phyloP scores from a whole-genome alignment of 371 early-diverging fungal genomes.

The Actinomortierella wolfii region DNA sequence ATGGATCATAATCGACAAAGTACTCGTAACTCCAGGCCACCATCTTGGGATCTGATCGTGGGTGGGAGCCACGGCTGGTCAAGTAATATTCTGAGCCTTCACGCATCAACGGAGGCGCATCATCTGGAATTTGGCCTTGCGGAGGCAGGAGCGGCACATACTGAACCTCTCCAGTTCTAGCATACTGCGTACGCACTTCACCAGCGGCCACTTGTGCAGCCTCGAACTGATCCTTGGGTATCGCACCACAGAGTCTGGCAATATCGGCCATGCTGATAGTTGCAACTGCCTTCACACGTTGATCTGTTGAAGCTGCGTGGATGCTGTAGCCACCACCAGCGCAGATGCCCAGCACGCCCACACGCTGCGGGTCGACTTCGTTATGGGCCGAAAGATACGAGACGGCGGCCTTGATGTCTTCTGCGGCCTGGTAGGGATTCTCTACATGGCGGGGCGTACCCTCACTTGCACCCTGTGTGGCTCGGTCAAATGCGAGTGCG shows the following conservation, averaged over 20 bases:
- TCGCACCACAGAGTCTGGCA: slow-evolving; percentile 10
- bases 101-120: slow-evolving; percentile 8
- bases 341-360: slow-evolving; percentile 36
- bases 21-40: slow-evolving; percentile 22
- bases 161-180: slow-evolving; percentile 16
- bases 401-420: slow-evolving; percentile 31
- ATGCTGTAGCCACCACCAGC: slow-evolving; percentile 37
- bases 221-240: slow-evolving; percentile 9
- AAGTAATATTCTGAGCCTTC: slow-evolving; percentile 37
- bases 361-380: slow-evolving; percentile 16
- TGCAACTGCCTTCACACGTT: slow-evolving; percentile 27
- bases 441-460: slow-evolving; percentile 25
- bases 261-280: slow-evolving; percentile 17
- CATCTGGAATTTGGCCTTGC: not conserved
- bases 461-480: slow-evolving; percentile 25
- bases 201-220: slow-evolving; percentile 8
- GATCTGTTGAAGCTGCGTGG: slow-evolving; percentile 17
- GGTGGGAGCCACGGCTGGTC: slow-evolving; percentile 23
- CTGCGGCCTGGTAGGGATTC: slow-evolving; percentile 16
- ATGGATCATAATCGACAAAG: slow-evolving; percentile 14
- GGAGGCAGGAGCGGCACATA: slow-evolving; percentile 26
- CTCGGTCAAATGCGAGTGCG: slow-evolving; percentile 31
- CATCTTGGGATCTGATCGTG: slow-evolving; percentile 6
- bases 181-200: slow-evolving; percentile 17
- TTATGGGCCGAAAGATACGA: slow-evolving; percentile 15